Conservation (phyloP, 2,329 filamentous ascomycete species). For the Xylariaceae sp. region DNA sequence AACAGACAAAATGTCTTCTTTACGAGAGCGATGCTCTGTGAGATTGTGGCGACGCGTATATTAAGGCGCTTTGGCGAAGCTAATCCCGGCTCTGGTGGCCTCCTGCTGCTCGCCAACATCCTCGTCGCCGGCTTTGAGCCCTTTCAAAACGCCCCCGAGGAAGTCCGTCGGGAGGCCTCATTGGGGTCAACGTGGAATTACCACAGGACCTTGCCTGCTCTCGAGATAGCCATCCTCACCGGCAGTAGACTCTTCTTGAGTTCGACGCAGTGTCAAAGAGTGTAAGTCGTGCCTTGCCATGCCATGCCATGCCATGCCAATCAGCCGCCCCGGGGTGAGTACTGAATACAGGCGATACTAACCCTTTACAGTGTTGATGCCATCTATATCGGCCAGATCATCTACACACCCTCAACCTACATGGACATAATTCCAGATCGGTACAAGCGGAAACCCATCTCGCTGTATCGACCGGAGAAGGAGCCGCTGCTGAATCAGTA, state of each 20-base stretch:
- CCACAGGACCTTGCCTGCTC: slow-evolving; percentile 62
- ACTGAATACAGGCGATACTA: too few relatives aligned
- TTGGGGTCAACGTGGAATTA: slow-evolving; percentile 43
- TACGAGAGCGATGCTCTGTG: slow-evolving; percentile 72
- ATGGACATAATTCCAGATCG: slow-evolving; percentile 80
- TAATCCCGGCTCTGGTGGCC: slow-evolving; percentile 62
- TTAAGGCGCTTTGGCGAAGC: slow-evolving; percentile 75
- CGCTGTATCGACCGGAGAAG: slow-evolving; percentile 70
- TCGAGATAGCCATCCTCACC: slow-evolving; percentile 78
- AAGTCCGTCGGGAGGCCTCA: slow-evolving; percentile 56
- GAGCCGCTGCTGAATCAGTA: slow-evolving; percentile 79
- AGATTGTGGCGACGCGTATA: slow-evolving; percentile 73
- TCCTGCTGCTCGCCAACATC: slow-evolving; percentile 71
- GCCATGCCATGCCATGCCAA: too few relatives aligned
- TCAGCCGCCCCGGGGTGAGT: slow-evolving; percentile 12
- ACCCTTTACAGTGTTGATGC: slow-evolving; percentile 69
- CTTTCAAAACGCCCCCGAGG: slow-evolving; percentile 72
- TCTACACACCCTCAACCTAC: slow-evolving; percentile 77
- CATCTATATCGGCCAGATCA: slow-evolving; percentile 73
- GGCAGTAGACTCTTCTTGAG: slow-evolving; percentile 75
- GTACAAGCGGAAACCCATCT: slow-evolving; percentile 79
- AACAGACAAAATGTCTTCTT: slow-evolving; percentile 78
- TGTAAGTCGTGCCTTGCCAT: slow-evolving; percentile 41
- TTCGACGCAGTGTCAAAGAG: slow-evolving; percentile 72
- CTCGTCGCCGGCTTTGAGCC: slow-evolving; percentile 80